These are phyloP conservation scores for Ganoderma sinense DNA, from an alignment of 1,284 basidiomycete genomes.

Conservation along the genomic window DNA sequence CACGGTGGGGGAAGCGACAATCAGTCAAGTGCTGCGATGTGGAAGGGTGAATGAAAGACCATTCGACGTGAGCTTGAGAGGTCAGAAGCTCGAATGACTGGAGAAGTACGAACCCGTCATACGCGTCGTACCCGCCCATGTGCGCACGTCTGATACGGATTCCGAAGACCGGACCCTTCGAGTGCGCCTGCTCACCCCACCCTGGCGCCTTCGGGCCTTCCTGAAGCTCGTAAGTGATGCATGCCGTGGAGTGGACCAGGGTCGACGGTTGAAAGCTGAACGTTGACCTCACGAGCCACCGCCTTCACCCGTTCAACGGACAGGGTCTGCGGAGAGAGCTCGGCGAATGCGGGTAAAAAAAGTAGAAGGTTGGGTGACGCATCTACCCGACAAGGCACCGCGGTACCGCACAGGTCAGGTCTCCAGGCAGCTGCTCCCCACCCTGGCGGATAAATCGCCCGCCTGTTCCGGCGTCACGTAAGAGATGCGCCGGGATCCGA, in stretches of 20 bases:
- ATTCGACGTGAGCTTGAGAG: neutral
- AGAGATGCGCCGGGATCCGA: neutral
- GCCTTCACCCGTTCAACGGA: neutral
- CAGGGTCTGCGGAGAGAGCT: neutral
- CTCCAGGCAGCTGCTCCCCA: neutral
- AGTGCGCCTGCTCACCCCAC: neutral
- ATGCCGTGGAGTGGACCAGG: neutral
- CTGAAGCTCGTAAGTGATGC: neutral
- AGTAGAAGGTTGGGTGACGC: neutral
- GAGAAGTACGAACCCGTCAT: neutral
- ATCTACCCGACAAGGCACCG: slow-evolving; percentile 5
- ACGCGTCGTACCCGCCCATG: neutral
- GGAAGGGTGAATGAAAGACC: neutral
- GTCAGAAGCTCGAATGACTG: neutral
- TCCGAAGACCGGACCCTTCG: neutral
- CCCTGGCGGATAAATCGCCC: neutral
- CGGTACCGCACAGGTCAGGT: neutral
- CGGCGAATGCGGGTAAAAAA: neutral
- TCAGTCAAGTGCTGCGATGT: neutral
- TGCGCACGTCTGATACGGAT: neutral
- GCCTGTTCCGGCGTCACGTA: neutral
- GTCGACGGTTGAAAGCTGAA: too few relatives aligned
- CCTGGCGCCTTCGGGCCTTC: neutral
- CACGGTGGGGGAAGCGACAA: neutral
- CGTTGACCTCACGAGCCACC: neutral